phyloP scores from a whole-genome alignment of 2,329 filamentous ascomycete genomes.

The Aspergillus eucalypticola region DNA sequence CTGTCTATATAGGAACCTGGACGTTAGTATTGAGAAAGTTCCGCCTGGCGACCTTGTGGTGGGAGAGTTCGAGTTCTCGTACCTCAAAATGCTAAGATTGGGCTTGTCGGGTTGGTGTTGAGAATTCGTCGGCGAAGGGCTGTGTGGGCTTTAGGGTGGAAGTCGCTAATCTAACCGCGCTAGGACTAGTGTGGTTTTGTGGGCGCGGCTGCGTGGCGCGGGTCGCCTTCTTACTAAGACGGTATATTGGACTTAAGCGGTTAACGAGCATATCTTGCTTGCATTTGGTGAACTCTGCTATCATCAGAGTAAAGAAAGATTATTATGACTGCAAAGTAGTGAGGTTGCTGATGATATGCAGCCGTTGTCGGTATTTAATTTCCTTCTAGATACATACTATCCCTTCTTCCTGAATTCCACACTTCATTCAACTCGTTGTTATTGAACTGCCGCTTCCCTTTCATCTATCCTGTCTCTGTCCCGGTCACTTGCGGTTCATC shows the following conservation, averaged over 20 bases:
- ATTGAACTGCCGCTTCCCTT: neutral
- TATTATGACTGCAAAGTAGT: too few species aligned
- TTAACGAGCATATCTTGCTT: neutral
- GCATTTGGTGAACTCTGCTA: too few species aligned
- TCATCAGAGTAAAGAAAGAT: too few species aligned
- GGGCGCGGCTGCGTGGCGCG: constrained; percentile 16
- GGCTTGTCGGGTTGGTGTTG: constrained; percentile 45
- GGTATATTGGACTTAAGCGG: neutral
- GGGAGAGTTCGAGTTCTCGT: constrained; percentile 35
- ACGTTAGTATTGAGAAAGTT: constrained; percentile 38
- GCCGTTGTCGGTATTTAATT: too few species aligned
- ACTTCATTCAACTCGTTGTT: neutral
- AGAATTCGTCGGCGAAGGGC: constrained; percentile 43
- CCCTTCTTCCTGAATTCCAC: neutral
- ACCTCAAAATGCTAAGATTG: constrained; percentile 47
- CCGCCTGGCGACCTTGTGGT: constrained; percentile 32
- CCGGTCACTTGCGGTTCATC: neutral
- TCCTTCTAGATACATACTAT: neutral
- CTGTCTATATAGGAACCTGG: constrained; percentile 40
- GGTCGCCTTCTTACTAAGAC: constrained; percentile 9
- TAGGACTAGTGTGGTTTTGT: constrained; percentile 32
- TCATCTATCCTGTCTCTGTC: too few species aligned
- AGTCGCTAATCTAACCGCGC: constrained; percentile 49
- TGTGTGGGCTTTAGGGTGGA: constrained; percentile 49
- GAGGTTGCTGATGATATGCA: too few species aligned